Base-by-base conservation (phyloP, 2,329 filamentous ascomycete genomes). In the Colletotrichum brevisporum region DNA sequence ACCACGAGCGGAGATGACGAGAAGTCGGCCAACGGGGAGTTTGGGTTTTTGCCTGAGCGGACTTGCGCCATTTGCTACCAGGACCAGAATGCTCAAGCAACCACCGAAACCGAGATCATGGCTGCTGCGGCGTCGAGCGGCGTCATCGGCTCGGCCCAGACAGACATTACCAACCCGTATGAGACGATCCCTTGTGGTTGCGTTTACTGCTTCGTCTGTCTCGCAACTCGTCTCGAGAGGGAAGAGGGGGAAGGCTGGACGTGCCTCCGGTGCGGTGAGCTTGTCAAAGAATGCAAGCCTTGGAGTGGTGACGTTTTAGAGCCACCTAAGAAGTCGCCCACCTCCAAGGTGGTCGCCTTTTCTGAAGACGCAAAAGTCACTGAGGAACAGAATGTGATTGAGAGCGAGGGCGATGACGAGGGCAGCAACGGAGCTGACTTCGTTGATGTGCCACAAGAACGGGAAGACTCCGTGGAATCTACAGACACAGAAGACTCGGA, bases 51-150 rank as follows among this genome's bases (percentile, higher is more conserved):
- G 31, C 96, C 96, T 0, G 95, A 98, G 80, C 86, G 95, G 68
- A 98, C 95, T 0, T 99, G 96, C 79, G 95, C 95, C 57, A 98
- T 99, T 72, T 99, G 96, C 83, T 98, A 98, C 79, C 91, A 95
- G 75, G 95, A 97, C 74, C 94, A 97, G 78, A 98, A 97, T 77
- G 88, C 92, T 10, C 82, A 83, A 2, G 86, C 90, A 1, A 88
- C 89, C 1, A 90, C 89, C 2, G 94, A 97, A 81, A 90, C 88
- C 53, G 94, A 97, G 73, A 84, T 95, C 4, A 83, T 97, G 73
- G 90, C 92, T 1, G 89, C 90, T 1, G 88, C 90, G 2, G 86
- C 89, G 12, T 90, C 90, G 5, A 90, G 91, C 69, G 94, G 95
- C 15, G 92, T 97, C 12, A 87, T 97, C 50, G 95, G 95, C 18